Percentiles rank a stretch among this genome's conserved stretches.
These are phyloP conservation scores for Lonicera japonica DNA, from an alignment of 129 eudicot species.

Conservation along the genomic window DNA sequence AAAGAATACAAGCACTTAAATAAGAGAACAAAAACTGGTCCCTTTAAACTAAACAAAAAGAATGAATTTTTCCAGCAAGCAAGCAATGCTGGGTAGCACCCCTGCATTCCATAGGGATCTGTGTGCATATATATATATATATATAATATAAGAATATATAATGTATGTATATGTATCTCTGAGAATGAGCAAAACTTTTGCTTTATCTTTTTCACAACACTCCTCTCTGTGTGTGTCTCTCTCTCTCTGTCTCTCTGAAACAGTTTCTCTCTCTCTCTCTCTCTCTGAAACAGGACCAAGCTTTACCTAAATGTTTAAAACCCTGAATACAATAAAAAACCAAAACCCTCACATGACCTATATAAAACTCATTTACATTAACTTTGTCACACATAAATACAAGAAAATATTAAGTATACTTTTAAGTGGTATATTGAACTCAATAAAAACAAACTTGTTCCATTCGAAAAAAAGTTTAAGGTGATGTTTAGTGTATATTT, in stretches of 20 bases:
- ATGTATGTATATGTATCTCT: background rate
- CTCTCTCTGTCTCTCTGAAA: background rate
- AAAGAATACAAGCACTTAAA: too few relatives aligned
- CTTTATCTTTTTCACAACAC: conserved; percentile 1
- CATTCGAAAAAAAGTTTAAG: too few relatives aligned
- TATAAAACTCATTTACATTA: background rate
- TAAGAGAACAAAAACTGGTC: conserved; percentile 14
- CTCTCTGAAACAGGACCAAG: background rate
- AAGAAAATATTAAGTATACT: too few relatives aligned
- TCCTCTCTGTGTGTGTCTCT: too few relatives aligned
- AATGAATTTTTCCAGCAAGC: conserved; percentile 39
- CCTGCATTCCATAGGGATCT: conserved; percentile 68
- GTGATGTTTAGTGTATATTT: too few relatives aligned
- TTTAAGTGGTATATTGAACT: too few relatives aligned
- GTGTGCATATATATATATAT: conserved; percentile 31
- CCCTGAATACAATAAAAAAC: background rate
- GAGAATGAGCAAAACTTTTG: background rate
- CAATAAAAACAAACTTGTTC: too few relatives aligned
- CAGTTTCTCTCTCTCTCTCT: conserved; percentile 12
- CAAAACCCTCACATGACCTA: background rate
- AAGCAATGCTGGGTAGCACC: conserved; percentile 47
- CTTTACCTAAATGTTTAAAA: conserved; percentile 15
- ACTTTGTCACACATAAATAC: background rate
- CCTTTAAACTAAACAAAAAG: conserved; percentile 54
- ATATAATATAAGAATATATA: too few relatives aligned